Conservation (phyloP, 441 rosid genomes). For the Pelargonium fulgidum region DNA sequence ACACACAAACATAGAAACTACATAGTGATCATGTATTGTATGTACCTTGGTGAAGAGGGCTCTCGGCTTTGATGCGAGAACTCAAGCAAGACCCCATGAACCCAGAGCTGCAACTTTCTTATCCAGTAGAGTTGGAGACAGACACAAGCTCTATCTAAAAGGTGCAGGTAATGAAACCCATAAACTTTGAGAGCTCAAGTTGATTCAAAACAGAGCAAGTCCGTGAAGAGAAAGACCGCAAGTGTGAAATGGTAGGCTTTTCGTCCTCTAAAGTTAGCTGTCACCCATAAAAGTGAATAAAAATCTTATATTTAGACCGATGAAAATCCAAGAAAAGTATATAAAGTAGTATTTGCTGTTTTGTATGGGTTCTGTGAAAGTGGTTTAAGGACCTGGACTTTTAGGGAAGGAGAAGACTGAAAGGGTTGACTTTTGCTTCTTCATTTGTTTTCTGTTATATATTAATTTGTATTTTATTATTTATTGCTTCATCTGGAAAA, state of each 20-base stretch:
- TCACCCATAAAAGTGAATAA: not conserved
- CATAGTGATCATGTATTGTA: not conserved
- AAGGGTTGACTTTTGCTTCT: too few relatives aligned
- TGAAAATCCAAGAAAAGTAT: not conserved
- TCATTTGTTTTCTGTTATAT: too few relatives aligned
- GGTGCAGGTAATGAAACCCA: not conserved
- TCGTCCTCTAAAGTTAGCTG: constrained; percentile 2
- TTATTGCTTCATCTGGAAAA: too few relatives aligned
- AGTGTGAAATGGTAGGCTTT: constrained; percentile 3
- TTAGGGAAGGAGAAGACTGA: too few relatives aligned
- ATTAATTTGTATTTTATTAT: too few relatives aligned
- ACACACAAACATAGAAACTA: not conserved
- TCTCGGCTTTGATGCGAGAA: constrained; percentile 82
- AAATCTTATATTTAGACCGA: too few relatives aligned
- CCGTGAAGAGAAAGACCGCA: not conserved
- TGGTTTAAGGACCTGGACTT: too few relatives aligned
- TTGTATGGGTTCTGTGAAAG: too few relatives aligned
- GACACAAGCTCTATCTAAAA: not conserved
- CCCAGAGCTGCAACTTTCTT: not conserved
- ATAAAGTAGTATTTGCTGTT: too few relatives aligned
- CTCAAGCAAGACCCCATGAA: constrained; percentile 88
- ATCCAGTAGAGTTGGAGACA: not conserved
- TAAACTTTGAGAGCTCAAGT: too few relatives aligned
- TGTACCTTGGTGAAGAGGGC: constrained; percentile 61
- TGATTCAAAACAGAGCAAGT: not conserved